Evolutionary conservation across 164 flowering plant genomes (phyloP), one percentile per base, ranked within the genome.

Genomic region (Dillenia turbinata): DNA sequence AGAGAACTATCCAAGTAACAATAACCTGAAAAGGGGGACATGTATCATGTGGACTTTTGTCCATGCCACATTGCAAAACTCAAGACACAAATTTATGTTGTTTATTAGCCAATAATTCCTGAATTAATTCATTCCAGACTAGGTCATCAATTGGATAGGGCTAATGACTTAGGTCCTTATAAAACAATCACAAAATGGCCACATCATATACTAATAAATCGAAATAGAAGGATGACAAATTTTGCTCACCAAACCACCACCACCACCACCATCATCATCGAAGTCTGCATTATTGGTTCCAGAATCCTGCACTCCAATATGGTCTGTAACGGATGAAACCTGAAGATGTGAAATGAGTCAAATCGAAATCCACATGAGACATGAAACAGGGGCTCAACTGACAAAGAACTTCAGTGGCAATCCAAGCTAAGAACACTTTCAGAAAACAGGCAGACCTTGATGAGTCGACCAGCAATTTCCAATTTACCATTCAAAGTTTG

Each of bases 251-350:
- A 93, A 69, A 44, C 98, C 98, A 69, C 97, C 98, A 16, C 93
- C 97, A 57, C 89, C 98, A 16, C 93, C 97, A 57, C 89, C 98
- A 74, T 90, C 98, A 69, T 93, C 98, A 83, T 93, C 97, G 70
- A 93, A 87, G 57, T 93, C 96, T 13, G 86, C 87, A 57, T 85
- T 78, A 65, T 78, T 86, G 52, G 87, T 74, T 44, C 72, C 83
- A 48, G 73, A 66, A 59, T 86, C 89, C 71, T 80, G 91, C 56
- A 63, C 67, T 48, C 87, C 92, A 61, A 82, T 80, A 77, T 93
- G 97, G 69, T 90, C 98, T 5, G 98, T 87, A 47, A 93, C 97
- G 66, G 92, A 87, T 40, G 98, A 93, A 54, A 92, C 96, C 97
- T 89, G 64, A 16, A 70, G 12, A 33, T 33, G 12, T 10, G 54